Evolutionary conservation across 1,284 basidiomycete genomes (phyloP).

Genomic region (Naganishia liquefaciens): DNA sequence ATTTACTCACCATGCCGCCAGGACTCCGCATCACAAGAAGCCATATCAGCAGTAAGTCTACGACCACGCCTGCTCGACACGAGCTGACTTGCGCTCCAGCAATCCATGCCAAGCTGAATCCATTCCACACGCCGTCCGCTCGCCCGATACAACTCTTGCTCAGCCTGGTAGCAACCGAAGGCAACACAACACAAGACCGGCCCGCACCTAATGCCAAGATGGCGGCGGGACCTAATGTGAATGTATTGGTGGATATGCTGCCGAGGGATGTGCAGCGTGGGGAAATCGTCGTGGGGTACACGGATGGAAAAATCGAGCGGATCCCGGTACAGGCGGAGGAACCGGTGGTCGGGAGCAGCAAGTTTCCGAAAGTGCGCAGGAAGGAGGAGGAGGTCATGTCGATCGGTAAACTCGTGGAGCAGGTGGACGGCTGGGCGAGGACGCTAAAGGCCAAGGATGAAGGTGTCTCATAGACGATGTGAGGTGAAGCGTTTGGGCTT

Average conservation of each 20-base stretch:
- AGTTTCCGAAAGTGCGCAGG: slow-evolving; percentile 17
- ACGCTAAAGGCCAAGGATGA: slow-evolving; percentile 33
- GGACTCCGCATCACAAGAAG: slow-evolving; percentile 32
- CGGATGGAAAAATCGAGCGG: slow-evolving; percentile 34
- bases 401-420: slow-evolving; percentile 24
- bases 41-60: slow-evolving; percentile 32
- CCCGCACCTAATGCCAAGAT: slow-evolving; percentile 20
- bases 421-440: slow-evolving; percentile 33
- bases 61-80: not conserved
- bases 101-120: slow-evolving; percentile 32
- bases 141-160: slow-evolving; percentile 31
- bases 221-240: slow-evolving; percentile 27
- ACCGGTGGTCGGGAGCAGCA: slow-evolving; percentile 2
- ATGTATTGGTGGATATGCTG: slow-evolving; percentile 31
- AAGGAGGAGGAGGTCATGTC: slow-evolving; percentile 31
- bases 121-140: slow-evolving; percentile 32
- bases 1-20: slow-evolving; percentile 28
- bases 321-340: not conserved
- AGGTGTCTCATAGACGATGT: slow-evolving; percentile 15
- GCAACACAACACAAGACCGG: slow-evolving; percentile 18
- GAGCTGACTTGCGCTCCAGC: slow-evolving; percentile 19
- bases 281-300: slow-evolving; percentile 32
- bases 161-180: slow-evolving; percentile 26
- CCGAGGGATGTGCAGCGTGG: slow-evolving; percentile 8
- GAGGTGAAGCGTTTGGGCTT: too few species aligned